Evolutionary conservation across 805 yeast genomes (phyloP), one percentile per base, ranked within the genome.

Genomic region (Suhomyces faveliae): DNA sequence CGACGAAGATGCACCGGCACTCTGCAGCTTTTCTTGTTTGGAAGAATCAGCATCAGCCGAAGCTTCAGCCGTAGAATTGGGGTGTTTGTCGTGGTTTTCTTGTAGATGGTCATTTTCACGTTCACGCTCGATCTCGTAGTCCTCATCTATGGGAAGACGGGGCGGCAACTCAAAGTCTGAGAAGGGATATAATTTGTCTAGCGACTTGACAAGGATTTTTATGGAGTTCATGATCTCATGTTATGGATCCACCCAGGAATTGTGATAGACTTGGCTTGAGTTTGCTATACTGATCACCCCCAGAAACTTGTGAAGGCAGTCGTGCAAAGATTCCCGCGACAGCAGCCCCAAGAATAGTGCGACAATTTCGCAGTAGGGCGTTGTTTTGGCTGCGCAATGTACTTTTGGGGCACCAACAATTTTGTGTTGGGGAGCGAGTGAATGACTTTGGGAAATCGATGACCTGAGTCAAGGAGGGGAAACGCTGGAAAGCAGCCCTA

Each of bases 171-270:
- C 43, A 12, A 48, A 37, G 40, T 35, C 12, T 45, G 43, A 53
- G 21, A 33, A 33, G 56, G 60, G 58, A 52, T 62, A 61, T 10
- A 62, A 45, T 35, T 50, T 54, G 46, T 69, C 73, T 40, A 68
- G 47, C 15, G 72, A 67, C 51, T 58, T 61, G 38, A 67, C 71
- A 40, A 69, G 49, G 12, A 64, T 55, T 47, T 67, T 68, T 23
- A 68, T 59, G 21, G 71, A 67, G 54, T 69, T 69, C 74, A 69
- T 68, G 10, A 20, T 42, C 23, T 8, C 46, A 43, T 43, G 19
- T n/a, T 40, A 25, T 8, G 40, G 40, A 15, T 15, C 21, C 21
- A 33, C 19, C 13, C 12, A 33, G 19, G 21, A 15, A 17, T 17
- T 33, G 12, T 17, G 10, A 30, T 13, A 7, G n/a, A 8, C 3